A percentile compares a stretch with the other conserved stretches of the same genome.
phyloP scores from a whole-genome alignment of 306 rosid genomes.

The Begonia loranthoides region DNA sequence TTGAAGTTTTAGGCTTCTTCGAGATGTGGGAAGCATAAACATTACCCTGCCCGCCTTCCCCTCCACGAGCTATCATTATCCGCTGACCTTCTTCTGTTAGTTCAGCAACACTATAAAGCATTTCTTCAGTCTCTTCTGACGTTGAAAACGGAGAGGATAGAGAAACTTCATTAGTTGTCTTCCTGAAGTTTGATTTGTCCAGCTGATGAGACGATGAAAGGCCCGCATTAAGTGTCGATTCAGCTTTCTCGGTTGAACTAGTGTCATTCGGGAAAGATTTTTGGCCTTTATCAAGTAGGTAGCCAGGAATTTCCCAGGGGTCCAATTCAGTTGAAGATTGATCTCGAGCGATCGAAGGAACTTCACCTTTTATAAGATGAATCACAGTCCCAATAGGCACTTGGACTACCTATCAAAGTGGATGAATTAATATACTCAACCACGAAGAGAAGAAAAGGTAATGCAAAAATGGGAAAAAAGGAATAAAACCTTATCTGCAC shows the following conservation, averaged over 20 bases:
- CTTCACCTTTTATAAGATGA: conserved; percentile 67
- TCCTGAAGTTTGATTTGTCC: conserved; percentile 16
- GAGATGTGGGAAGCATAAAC: conserved; percentile 23
- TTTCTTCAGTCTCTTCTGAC: conserved; percentile 24
- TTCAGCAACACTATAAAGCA: conserved; percentile 55
- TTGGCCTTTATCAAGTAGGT: conserved; percentile 16
- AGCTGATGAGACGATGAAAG: conserved; percentile 11
- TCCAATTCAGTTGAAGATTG: conserved; percentile 39
- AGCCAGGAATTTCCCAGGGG: conserved; percentile 88
- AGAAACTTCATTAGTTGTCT: conserved; percentile 15
- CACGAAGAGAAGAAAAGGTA: conserved; percentile 6
- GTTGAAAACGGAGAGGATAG: conserved; percentile 14
- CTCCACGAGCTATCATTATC: conserved; percentile 56
- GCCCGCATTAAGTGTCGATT: conserved; percentile 8
- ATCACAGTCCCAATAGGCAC: conserved; percentile 84
- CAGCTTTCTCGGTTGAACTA: conserved; percentile 13
- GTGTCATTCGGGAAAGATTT: conserved; percentile 13
- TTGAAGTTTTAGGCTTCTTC: conserved; percentile 22
- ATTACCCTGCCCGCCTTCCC: conserved; percentile 74
- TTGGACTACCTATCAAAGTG: conserved; percentile 38
- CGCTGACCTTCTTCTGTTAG: conserved; percentile 65
- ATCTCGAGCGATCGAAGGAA: conserved; percentile 26
- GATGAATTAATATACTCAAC: conserved; percentile 9
- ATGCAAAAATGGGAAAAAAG: conserved; percentile 8
- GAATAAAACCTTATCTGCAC: conserved; percentile 52